These are phyloP conservation scores for Arctium minus DNA, from an alignment of 129 eudicot species.

Conservation along the genomic window DNA sequence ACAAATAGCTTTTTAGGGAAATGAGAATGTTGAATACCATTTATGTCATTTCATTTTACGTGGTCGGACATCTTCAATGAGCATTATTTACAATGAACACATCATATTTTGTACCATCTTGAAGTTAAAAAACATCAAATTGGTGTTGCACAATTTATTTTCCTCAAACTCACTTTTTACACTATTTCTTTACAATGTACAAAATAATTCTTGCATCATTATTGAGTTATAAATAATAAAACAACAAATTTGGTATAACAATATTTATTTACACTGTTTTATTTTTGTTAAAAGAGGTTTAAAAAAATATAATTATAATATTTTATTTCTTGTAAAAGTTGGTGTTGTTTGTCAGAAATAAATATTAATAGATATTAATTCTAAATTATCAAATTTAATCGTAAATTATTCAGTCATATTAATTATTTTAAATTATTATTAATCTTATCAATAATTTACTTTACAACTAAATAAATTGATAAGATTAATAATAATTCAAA, in stretches of 20 bases:
- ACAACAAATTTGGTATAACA: too few relatives aligned
- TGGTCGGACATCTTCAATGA: not conserved
- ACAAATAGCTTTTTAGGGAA: conserved; percentile 15
- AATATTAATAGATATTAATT: too few relatives aligned
- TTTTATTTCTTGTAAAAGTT: too few relatives aligned
- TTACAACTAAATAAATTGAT: too few relatives aligned
- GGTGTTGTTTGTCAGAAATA: not conserved
- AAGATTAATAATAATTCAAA: too few relatives aligned
- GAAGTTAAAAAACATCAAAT: not conserved
- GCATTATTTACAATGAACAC: not conserved
- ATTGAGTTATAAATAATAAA: not conserved
- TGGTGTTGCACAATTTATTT: too few relatives aligned
- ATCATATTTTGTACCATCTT: not conserved
- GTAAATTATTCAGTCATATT: too few relatives aligned
- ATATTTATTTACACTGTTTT: too few relatives aligned
- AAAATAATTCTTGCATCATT: not conserved
- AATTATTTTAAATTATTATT: too few relatives aligned
- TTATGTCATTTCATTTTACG: not conserved
- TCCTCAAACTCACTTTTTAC: not conserved
- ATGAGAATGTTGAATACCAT: conserved; percentile 14
- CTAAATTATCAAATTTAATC: too few relatives aligned
- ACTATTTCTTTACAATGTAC: not conserved
- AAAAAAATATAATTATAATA: too few relatives aligned
- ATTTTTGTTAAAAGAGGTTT: not conserved
- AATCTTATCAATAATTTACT: too few relatives aligned